These are phyloP conservation scores for Entomortierella beljakovae DNA, from an alignment of 192 early-diverging fungal genomes.

Conservation along the genomic window DNA sequence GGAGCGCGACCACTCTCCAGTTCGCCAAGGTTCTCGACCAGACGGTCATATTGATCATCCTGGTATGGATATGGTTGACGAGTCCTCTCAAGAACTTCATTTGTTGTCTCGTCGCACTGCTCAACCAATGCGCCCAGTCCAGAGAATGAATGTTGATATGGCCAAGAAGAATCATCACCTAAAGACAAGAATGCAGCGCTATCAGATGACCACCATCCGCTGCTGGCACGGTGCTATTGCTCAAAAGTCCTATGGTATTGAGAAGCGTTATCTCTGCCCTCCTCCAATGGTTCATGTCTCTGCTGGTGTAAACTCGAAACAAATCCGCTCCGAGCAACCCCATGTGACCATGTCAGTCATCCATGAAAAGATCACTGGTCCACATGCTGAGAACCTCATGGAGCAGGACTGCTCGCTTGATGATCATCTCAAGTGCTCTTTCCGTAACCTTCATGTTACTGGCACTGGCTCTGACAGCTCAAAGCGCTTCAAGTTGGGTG, in stretches of 20 bases:
- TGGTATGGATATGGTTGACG: constrained; percentile 8
- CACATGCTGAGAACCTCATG: constrained; percentile 58
- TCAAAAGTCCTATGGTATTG: constrained; percentile 95
- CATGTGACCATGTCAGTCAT: constrained; percentile 73
- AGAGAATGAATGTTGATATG: not conserved
- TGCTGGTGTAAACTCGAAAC: constrained; percentile 45
- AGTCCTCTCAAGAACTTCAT: constrained; percentile 44
- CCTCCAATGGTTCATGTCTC: constrained; percentile 78
- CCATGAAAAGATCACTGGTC: constrained; percentile 68
- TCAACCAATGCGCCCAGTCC: not conserved
- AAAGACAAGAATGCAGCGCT: constrained; percentile 45
- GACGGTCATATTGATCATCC: not conserved
- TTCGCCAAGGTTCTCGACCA: constrained; percentile 9
- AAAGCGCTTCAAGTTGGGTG: constrained; percentile 78
- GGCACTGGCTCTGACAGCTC: constrained; percentile 78
- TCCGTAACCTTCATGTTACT: constrained; percentile 83
- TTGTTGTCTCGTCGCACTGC: constrained; percentile 41
- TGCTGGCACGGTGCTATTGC: constrained; percentile 87
- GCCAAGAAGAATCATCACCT: constrained; percentile 11
- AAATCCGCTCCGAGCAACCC: constrained; percentile 64
- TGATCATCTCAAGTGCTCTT: constrained; percentile 68
- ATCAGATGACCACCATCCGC: constrained; percentile 76
- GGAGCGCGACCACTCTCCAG: constrained; percentile 45
- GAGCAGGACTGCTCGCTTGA: constrained; percentile 57
- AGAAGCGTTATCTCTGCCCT: constrained; percentile 88